Percentiles rank a stretch among this genome's conserved stretches.
These are phyloP conservation scores for Graphilbum fragrans DNA, from an alignment of 2,329 filamentous ascomycete genomes.

Conservation along the genomic window DNA sequence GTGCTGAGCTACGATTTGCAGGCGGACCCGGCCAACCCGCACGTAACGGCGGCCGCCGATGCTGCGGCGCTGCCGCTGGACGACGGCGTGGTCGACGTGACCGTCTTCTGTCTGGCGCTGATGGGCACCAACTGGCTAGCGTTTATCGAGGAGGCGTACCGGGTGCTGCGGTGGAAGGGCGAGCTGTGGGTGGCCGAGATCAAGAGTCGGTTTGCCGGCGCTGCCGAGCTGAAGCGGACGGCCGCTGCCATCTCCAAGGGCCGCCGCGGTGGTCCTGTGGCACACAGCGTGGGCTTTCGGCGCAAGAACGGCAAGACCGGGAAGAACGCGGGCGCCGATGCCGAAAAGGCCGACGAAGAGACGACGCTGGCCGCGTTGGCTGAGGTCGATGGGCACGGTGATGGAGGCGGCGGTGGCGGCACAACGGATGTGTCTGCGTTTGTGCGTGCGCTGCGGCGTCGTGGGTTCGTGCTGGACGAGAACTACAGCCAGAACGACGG, in stretches of 20 bases:
- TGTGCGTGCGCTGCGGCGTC: slow-evolving; percentile 64
- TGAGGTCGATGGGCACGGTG: slow-evolving; percentile 39
- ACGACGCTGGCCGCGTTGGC: slow-evolving; percentile 61
- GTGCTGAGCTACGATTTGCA: slow-evolving; percentile 83
- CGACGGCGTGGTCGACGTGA: slow-evolving; percentile 68
- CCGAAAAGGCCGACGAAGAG: slow-evolving; percentile 32
- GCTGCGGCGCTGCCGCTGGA: slow-evolving; percentile 71
- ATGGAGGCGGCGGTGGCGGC: slow-evolving; percentile 51
- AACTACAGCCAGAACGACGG: slow-evolving; percentile 11
- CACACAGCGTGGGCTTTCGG: slow-evolving; percentile 61
- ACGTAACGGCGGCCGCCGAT: slow-evolving; percentile 76
- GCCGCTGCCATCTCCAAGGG: slow-evolving; percentile 23
- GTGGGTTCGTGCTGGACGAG: slow-evolving; percentile 69
- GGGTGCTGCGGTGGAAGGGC: slow-evolving; percentile 82
- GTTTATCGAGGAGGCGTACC: slow-evolving; percentile 92
- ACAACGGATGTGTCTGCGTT: slow-evolving; percentile 85
- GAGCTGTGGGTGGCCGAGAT: slow-evolving; percentile 97
- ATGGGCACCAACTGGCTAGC: slow-evolving; percentile 99
- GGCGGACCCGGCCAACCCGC: slow-evolving; percentile 40
- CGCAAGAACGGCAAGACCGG: slow-evolving; percentile 26
- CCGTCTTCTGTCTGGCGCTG: slow-evolving; percentile 88
- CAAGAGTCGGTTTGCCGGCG: slow-evolving; percentile 69
- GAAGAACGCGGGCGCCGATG: slow-evolving; percentile 30
- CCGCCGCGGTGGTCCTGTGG: slow-evolving; percentile 34
- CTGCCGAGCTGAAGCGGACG: slow-evolving; percentile 12